Percentiles rank a stretch among this genome's conserved stretches.
Conservation (phyloP, 2,329 filamentous ascomycete genomes). For the Grosmannia penicillata region DNA sequence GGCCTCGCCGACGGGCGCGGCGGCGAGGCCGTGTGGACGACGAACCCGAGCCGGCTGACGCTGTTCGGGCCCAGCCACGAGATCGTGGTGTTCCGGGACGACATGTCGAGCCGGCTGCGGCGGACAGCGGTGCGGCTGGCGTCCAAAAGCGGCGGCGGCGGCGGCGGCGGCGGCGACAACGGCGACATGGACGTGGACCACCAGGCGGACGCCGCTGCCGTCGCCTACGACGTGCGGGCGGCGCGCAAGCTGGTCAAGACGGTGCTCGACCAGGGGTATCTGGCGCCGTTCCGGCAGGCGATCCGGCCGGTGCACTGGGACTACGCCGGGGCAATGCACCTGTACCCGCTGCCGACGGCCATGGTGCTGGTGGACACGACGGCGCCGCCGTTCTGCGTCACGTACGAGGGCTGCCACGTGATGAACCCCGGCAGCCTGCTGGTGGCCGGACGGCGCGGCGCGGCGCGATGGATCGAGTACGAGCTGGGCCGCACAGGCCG, state of each 20-base stretch:
- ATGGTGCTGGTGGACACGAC: slow-evolving; percentile 73
- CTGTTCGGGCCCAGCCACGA: slow-evolving; percentile 84
- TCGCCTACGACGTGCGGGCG: slow-evolving; percentile 37
- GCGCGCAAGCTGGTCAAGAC: slow-evolving; percentile 79
- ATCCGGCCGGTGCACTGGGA: slow-evolving; percentile 84
- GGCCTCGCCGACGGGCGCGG: slow-evolving; percentile 33
- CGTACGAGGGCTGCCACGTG: slow-evolving; percentile 90
- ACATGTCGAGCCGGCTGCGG: slow-evolving; percentile 65
- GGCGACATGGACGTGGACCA: slow-evolving; percentile 28
- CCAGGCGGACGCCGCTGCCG: slow-evolving; percentile 6
- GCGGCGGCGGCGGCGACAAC: slow-evolving; percentile 4
- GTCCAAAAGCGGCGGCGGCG: slow-evolving; percentile 4
- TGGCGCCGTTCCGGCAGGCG: slow-evolving; percentile 73
- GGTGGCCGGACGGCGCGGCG: slow-evolving; percentile 50
- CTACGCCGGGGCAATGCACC: slow-evolving; percentile 55
- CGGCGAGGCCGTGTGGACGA: slow-evolving; percentile 74
- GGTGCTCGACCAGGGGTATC: slow-evolving; percentile 74
- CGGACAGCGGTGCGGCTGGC: slow-evolving; percentile 57
- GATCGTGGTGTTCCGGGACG: slow-evolving; percentile 74
- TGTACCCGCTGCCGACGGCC: slow-evolving; percentile 80
- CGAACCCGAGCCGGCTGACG: slow-evolving; percentile 68
- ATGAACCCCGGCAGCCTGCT: slow-evolving; percentile 80
- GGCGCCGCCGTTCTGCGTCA: slow-evolving; percentile 68
- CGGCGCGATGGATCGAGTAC: slow-evolving; percentile 80
- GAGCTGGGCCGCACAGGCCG: slow-evolving; percentile 49